A percentile compares a stretch with the other conserved stretches of the same genome.
Conservation (phyloP, 2,329 filamentous ascomycete species). For the Pseudogymnoascus sp. region DNA sequence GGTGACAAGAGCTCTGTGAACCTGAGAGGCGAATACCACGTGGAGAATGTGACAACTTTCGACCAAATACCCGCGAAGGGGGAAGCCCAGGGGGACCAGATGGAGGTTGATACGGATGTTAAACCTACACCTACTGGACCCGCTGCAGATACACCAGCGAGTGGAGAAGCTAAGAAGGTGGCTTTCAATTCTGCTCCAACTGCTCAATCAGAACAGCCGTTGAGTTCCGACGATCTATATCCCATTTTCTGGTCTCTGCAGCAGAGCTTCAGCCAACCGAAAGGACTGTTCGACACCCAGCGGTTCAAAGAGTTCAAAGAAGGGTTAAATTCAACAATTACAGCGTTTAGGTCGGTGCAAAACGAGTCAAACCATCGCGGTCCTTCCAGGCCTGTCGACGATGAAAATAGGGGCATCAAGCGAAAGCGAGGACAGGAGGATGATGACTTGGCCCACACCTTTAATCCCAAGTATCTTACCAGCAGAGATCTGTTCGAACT, state of each 20-base stretch:
- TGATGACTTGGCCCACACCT: conserved; percentile 60
- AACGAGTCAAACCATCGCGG: conserved; percentile 37
- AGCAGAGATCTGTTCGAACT: conserved; percentile 92
- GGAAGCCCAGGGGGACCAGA: conserved; percentile 40
- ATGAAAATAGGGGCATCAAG: conserved; percentile 57
- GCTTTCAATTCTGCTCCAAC: conserved; percentile 38
- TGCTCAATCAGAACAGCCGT: conserved; percentile 37
- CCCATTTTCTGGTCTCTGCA: conserved; percentile 92
- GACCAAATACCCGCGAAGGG: conserved; percentile 45
- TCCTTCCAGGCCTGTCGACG: conserved; percentile 48
- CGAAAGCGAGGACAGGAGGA: conserved; percentile 59
- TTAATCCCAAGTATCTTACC: conserved; percentile 98
- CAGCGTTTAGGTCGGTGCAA: conserved; percentile 67
- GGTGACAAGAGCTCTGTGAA: conserved; percentile 98
- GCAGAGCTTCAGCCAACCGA: conserved; percentile 83
- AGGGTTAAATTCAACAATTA: conserved; percentile 53
- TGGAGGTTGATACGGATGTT: conserved; percentile 56
- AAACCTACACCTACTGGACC: conserved; percentile 22
- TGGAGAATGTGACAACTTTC: conserved; percentile 85
- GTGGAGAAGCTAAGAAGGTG: conserved; percentile 35
- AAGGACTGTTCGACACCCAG: conserved; percentile 63
- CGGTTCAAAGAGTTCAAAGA: conserved; percentile 60
- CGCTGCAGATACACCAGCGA: conserved; percentile 19
- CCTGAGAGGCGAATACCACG: conserved; percentile 87
- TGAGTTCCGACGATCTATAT: conserved; percentile 69